phyloP scores from a whole-genome alignment of 345 rosid genomes.

The Hypericum perforatum region DNA sequence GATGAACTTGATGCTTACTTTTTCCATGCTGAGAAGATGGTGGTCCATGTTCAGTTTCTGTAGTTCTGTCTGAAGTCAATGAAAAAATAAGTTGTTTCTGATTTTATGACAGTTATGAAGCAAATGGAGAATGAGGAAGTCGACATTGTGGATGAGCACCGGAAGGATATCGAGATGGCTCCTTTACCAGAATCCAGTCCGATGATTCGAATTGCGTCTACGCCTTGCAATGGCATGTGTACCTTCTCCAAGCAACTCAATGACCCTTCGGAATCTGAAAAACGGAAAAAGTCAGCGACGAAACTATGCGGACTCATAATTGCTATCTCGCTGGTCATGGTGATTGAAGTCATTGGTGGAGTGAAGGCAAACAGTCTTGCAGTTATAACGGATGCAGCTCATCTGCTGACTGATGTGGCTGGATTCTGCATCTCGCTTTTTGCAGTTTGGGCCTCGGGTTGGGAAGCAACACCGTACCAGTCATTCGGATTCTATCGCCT shows the following conservation, averaged over 20 bases:
- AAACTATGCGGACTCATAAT: conserved; percentile 46
- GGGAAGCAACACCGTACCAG: conserved; percentile 56
- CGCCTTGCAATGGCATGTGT: conserved; percentile 25
- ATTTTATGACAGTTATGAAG: background rate
- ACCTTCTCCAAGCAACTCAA: conserved; percentile 40
- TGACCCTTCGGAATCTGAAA: conserved; percentile 26
- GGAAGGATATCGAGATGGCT: conserved; percentile 29
- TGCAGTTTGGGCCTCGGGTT: conserved; percentile 67
- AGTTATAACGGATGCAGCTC: conserved; percentile 75
- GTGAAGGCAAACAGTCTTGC: conserved; percentile 75
- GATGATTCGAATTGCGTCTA: conserved; percentile 17
- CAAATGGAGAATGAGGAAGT: conserved; percentile 48
- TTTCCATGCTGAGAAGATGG: too few species aligned
- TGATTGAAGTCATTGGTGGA: conserved; percentile 64
- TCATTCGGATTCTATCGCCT: conserved; percentile 66
- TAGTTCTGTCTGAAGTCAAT: too few species aligned
- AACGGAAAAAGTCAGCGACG: conserved; percentile 33
- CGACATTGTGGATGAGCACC: conserved; percentile 25
- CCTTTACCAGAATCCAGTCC: conserved; percentile 19
- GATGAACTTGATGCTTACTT: too few species aligned
- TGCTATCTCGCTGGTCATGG: conserved; percentile 40
- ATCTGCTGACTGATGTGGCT: conserved; percentile 59
- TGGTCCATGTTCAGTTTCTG: too few species aligned
- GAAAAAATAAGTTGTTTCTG: too few species aligned
- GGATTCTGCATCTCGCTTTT: conserved; percentile 63